These are phyloP conservation scores for Suillus sp. DNA, from an alignment of 768 basidiomycete genomes.

Conservation along the genomic window DNA sequence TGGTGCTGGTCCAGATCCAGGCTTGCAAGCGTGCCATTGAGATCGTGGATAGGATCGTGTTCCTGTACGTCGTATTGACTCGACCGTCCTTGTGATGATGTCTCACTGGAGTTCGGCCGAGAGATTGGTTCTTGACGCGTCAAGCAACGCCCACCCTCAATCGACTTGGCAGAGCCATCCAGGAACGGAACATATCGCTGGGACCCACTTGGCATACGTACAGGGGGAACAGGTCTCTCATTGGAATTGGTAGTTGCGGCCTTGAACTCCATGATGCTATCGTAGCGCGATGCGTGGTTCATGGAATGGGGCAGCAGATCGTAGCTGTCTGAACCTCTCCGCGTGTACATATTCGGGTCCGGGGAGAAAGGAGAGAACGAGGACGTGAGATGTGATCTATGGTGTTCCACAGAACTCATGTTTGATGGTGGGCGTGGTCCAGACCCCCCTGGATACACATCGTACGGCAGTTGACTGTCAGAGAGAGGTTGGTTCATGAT, in stretches of 20 bases:
- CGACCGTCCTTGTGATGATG: conserved; percentile 27
- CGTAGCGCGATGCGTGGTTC: conserved; percentile 56
- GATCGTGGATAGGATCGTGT: conserved; percentile 60
- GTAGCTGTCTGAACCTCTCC: conserved; percentile 35
- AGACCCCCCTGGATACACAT: conserved; percentile 24
- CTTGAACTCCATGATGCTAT: conserved; percentile 40
- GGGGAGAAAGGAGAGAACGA: conserved; percentile 81
- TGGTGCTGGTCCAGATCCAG: conserved; percentile 58
- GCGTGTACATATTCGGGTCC: conserved; percentile 57
- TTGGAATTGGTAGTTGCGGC: conserved; percentile 20
- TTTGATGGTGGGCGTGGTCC: conserved; percentile 19
- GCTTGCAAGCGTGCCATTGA: conserved; percentile 78
- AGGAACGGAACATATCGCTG: conserved; percentile 49
- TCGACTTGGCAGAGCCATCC: conserved; percentile 41
- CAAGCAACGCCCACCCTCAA: conserved; percentile 42
- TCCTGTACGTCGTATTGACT: conserved; percentile 35
- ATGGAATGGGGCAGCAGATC: conserved; percentile 45
- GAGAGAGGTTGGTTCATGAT: conserved; percentile 23
- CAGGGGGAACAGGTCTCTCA: conserved; percentile 45
- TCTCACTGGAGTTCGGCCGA: conserved; percentile 54
- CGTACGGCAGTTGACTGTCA: conserved; percentile 24
- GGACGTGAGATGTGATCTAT: conserved; percentile 23
- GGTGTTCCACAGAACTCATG: conserved; percentile 21
- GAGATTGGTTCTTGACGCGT: conserved; percentile 54
- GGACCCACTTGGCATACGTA: conserved; percentile 46